Percentiles rank a stretch among this genome's conserved stretches.
phyloP scores from a whole-genome alignment of 306 rosid genomes.

The Carpinus fangiana region DNA sequence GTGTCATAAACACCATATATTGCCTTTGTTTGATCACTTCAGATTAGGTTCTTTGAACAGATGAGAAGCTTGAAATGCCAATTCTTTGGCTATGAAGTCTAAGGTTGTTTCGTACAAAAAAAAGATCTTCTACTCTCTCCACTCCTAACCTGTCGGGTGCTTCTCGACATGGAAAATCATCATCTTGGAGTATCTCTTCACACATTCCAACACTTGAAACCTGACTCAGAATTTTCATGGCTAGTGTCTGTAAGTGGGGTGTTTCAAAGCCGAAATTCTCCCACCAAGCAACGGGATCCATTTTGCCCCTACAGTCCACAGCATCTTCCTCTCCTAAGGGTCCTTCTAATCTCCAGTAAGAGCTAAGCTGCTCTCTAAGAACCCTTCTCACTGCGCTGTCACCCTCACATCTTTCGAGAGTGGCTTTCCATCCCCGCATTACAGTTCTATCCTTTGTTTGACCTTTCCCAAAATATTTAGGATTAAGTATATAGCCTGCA shows the following conservation, averaged over 20 bases:
- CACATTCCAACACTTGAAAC: constrained; percentile 53
- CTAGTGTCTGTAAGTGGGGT: constrained; percentile 49
- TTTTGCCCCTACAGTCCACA: constrained; percentile 45
- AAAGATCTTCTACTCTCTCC: constrained; percentile 45
- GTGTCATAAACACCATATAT: constrained; percentile 28
- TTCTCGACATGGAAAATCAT: constrained; percentile 31
- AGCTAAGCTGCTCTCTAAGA: constrained; percentile 62
- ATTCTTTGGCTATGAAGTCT: constrained; percentile 43
- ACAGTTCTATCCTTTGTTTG: constrained; percentile 53
- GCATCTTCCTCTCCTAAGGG: constrained; percentile 53
- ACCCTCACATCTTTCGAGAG: constrained; percentile 47
- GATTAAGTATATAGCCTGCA: constrained; percentile 55
- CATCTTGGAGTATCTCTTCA: constrained; percentile 46
- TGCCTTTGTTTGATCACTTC: constrained; percentile 26
- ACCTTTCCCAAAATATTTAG: constrained; percentile 50
- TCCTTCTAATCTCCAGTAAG: constrained; percentile 50
- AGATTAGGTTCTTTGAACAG: background rate
- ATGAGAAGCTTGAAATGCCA: constrained; percentile 19
- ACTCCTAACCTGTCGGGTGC: constrained; percentile 29
- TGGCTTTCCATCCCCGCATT: constrained; percentile 62
- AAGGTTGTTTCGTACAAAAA: constrained; percentile 54
- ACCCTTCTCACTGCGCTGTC: constrained; percentile 38
- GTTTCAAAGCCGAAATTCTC: constrained; percentile 59
- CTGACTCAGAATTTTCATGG: constrained; percentile 57
- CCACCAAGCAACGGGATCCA: constrained; percentile 62